These are phyloP conservation scores for Gymnopilus junonius DNA, from an alignment of 768 basidiomycete genomes.

Conservation along the genomic window DNA sequence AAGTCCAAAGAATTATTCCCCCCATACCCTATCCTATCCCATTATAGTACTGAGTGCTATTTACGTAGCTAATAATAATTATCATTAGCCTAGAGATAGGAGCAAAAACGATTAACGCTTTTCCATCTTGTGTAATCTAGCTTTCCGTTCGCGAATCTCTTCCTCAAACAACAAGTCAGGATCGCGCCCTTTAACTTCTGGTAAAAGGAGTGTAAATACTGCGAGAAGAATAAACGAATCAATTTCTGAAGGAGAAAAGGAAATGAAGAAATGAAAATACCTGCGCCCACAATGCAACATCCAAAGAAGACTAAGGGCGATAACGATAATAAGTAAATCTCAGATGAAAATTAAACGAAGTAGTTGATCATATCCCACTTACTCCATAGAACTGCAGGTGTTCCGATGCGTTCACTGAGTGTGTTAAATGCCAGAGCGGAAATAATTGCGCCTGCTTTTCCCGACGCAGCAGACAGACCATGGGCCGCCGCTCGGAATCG, in stretches of 20 bases:
- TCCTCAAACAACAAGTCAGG: constrained; percentile 39
- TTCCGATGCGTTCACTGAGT: constrained; percentile 61
- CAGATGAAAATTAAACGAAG: too few relatives aligned
- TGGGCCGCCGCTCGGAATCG: constrained; percentile 75
- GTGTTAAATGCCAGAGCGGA: constrained; percentile 75
- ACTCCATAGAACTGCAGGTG: constrained; percentile 75
- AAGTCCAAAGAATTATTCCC: too few relatives aligned
- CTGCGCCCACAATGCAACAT: constrained; percentile 62
- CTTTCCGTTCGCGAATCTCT: constrained; percentile 30
- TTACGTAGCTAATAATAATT: too few relatives aligned
- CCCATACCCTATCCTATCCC: too few relatives aligned
- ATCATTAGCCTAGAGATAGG: too few relatives aligned
- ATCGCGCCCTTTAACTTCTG: constrained; percentile 45
- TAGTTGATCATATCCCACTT: too few relatives aligned
- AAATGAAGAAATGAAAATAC: constrained; percentile 8
- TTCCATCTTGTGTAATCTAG: too few relatives aligned
- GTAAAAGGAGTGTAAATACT: constrained; percentile 40
- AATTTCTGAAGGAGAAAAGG: background rate
- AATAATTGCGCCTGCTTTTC: constrained; percentile 80
- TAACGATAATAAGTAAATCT: background rate
- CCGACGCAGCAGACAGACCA: constrained; percentile 73
- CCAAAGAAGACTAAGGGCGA: constrained; percentile 73
- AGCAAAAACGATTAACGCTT: too few relatives aligned
- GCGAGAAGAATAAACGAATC: background rate
- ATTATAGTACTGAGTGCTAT: too few relatives aligned